Percentiles rank a stretch among this genome's conserved stretches.
phyloP scores from a whole-genome alignment of 441 rosid species.

The Aquilaria agallochum region DNA sequence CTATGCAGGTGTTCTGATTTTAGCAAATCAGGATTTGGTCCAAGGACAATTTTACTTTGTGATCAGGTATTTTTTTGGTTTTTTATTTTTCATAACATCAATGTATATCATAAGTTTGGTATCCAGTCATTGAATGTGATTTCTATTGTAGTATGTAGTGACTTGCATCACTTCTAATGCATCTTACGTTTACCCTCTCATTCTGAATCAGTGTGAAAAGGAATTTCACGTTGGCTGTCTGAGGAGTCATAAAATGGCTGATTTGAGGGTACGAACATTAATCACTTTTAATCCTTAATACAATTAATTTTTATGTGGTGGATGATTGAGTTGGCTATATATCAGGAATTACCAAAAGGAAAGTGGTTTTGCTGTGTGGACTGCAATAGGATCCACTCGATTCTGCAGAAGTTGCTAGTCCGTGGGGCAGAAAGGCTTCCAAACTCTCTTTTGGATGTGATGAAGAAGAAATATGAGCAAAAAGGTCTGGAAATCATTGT shows the following conservation, averaged over 20 bases:
- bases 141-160: background rate
- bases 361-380: conserved; percentile 70
- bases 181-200: background rate
- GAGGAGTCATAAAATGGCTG: conserved; percentile 64
- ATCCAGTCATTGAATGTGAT: background rate
- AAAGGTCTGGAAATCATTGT: conserved; percentile 31
- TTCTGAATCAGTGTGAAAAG: conserved; percentile 60
- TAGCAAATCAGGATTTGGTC: conserved; percentile 79
- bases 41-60: conserved; percentile 72
- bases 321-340: conserved; percentile 1
- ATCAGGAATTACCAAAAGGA: conserved; percentile 72
- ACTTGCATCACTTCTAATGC: too few species aligned
- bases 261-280: conserved; percentile 41
- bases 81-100: conserved; percentile 7
- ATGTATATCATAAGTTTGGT: too few species aligned
- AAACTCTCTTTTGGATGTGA: conserved; percentile 34
- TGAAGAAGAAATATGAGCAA: conserved; percentile 42
- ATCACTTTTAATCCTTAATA: background rate
- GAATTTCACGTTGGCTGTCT: conserved; percentile 81
- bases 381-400: conserved; percentile 52
- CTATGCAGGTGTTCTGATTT: conserved; percentile 56
- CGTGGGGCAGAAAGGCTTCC: conserved; percentile 57
- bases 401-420: conserved; percentile 47
- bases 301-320: background rate
- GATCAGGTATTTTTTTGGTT: conserved; percentile 45